Percentiles rank a stretch among this genome's conserved stretches.
Conservation (phyloP, 768 basidiomycete genomes). For the Panus rudis region DNA sequence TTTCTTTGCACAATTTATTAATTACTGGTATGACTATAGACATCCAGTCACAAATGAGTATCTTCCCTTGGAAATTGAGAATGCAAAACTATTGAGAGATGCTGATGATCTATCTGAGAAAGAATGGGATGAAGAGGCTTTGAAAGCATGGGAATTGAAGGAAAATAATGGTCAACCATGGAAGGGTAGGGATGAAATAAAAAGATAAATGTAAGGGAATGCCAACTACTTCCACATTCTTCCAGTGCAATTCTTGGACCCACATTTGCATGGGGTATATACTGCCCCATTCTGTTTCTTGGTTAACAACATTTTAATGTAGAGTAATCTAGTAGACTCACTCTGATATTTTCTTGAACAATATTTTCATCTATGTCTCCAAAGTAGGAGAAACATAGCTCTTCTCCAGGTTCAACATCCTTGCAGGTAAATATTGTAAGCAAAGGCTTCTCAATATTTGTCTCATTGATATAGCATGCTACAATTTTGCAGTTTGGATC, state of each 20-base stretch:
- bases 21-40: constrained; percentile 14
- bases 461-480: constrained; percentile 76
- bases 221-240: constrained; percentile 23
- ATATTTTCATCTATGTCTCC: constrained; percentile 37
- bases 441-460: constrained; percentile 61
- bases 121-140: constrained; percentile 40
- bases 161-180: constrained; percentile 32
- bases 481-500: constrained; percentile 74
- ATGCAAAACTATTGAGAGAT: constrained; percentile 29
- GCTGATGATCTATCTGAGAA: constrained; percentile 34
- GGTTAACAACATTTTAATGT: constrained; percentile 2
- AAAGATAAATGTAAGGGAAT: no score
- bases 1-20: not conserved
- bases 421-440: constrained; percentile 58
- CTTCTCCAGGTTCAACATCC: constrained; percentile 59
- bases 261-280: constrained; percentile 44
- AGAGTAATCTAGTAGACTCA: not conserved
- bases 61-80: constrained; percentile 37
- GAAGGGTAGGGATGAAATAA: constrained; percentile 30
- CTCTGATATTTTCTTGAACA: constrained; percentile 1
- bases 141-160: constrained; percentile 39
- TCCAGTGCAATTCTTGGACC: constrained; percentile 45
- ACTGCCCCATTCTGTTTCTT: constrained; percentile 31
- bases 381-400: constrained; percentile 71
- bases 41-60: constrained; percentile 51